These are phyloP conservation scores for Gymnopus androsaceus DNA, from an alignment of 1,284 basidiomycete species.

Conservation along the genomic window DNA sequence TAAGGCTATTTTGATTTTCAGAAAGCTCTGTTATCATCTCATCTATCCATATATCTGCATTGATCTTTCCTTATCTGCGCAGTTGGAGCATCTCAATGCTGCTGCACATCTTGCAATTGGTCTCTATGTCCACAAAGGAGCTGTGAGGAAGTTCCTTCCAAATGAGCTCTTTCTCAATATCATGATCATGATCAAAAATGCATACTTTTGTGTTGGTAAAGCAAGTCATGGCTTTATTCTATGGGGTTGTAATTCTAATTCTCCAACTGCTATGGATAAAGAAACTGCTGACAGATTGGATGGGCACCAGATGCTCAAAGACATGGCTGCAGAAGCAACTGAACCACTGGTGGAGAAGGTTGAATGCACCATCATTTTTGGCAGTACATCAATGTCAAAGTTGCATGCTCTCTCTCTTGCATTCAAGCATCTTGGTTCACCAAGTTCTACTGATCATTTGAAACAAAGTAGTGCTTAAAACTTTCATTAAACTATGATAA, in stretches of 20 bases:
- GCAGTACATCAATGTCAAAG: neutral
- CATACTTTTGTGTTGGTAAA: constrained; percentile 38
- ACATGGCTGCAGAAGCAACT: neutral
- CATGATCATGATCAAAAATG: constrained; percentile 42
- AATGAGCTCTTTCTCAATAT: constrained; percentile 34
- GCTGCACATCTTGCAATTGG: constrained; percentile 33
- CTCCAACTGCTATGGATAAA: no score
- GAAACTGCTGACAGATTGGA: no score
- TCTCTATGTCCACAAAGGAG: constrained; percentile 23
- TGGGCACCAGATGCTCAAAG: neutral
- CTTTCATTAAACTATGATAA: no score
- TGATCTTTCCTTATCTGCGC: constrained; percentile 34
- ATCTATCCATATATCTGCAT: constrained; percentile 34
- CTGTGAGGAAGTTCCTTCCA: constrained; percentile 28
- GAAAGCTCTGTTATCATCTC: constrained; percentile 20
- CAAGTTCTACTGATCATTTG: constrained; percentile 9
- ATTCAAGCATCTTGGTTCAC: constrained; percentile 21
- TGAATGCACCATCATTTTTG: neutral
- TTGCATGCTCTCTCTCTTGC: constrained; percentile 1
- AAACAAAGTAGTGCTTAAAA: no score
- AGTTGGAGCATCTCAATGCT: constrained; percentile 36
- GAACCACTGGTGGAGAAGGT: neutral
- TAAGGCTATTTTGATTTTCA: constrained; percentile 27
- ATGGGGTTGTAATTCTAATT: constrained; percentile 35
- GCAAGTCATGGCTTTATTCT: constrained; percentile 34